phyloP scores from a whole-genome alignment of 2,329 filamentous ascomycete genomes.

The Trichophyton verrucosum region DNA sequence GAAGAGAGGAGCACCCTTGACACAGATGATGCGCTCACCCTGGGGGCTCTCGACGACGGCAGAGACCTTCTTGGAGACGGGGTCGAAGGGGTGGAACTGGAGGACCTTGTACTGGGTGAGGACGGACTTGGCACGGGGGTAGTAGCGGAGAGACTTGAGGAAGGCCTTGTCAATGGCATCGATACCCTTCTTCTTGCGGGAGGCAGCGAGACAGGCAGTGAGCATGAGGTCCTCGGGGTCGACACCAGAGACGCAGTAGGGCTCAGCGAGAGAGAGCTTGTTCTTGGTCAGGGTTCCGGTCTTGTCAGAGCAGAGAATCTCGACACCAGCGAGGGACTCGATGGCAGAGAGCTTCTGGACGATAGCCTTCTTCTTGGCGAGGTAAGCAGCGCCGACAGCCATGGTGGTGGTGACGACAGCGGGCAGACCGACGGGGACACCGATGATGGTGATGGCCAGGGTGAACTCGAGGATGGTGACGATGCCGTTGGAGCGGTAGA shows the following conservation, averaged over 20 bases:
- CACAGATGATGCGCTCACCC: slow-evolving; percentile 73
- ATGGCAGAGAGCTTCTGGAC: slow-evolving; percentile 88
- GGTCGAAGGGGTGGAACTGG: slow-evolving; percentile 79
- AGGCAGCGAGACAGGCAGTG: slow-evolving; percentile 78
- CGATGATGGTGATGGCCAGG: slow-evolving; percentile 78
- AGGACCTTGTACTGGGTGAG: slow-evolving; percentile 75
- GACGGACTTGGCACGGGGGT: slow-evolving; percentile 68
- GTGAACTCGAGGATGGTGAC: slow-evolving; percentile 72
- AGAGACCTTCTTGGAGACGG: slow-evolving; percentile 84
- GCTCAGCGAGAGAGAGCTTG: slow-evolving; percentile 77
- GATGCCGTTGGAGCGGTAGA: slow-evolving; percentile 76
- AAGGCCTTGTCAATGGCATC: slow-evolving; percentile 93
- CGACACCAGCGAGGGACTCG: slow-evolving; percentile 80
- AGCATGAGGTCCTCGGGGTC: slow-evolving; percentile 83
- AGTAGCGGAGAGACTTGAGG: slow-evolving; percentile 70
- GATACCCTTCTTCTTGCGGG: slow-evolving; percentile 90
- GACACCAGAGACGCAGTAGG: slow-evolving; percentile 69
- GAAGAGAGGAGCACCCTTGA: slow-evolving; percentile 82
- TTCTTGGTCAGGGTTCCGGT: slow-evolving; percentile 90
- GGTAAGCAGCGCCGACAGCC: slow-evolving; percentile 83
- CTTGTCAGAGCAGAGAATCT: slow-evolving; percentile 92
- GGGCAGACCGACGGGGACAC: slow-evolving; percentile 84
- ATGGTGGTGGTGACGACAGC: slow-evolving; percentile 90
- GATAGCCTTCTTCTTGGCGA: slow-evolving; percentile 85
- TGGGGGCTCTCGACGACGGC: slow-evolving; percentile 71